Evolutionary conservation across 2,329 filamentous ascomycete genomes (phyloP).

Genomic region (Xenoacremonium recifei): DNA sequence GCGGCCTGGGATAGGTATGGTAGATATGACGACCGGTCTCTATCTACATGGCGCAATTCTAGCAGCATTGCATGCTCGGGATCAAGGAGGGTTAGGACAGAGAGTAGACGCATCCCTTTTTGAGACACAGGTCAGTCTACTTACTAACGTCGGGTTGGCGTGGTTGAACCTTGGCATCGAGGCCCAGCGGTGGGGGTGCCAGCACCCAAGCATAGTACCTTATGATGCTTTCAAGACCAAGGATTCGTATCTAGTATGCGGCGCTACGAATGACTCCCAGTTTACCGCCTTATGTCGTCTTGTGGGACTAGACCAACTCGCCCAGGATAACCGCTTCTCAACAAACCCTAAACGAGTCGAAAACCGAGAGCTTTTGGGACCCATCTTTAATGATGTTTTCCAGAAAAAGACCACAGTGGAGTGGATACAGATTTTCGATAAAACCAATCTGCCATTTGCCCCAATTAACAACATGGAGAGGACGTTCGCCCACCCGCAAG

Average conservation of each 20-base stretch:
- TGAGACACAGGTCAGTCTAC: slow-evolving; percentile 40
- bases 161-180: slow-evolving; percentile 38
- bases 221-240: slow-evolving; percentile 43
- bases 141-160: slow-evolving; percentile 40
- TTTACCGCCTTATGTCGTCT: slow-evolving; percentile 28
- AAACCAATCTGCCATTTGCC: slow-evolving; percentile 43
- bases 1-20: slow-evolving; percentile 40
- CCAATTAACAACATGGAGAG: slow-evolving; percentile 44
- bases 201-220: slow-evolving; percentile 45
- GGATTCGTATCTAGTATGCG: slow-evolving; percentile 29
- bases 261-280: slow-evolving; percentile 35
- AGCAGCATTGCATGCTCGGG: slow-evolving; percentile 37
- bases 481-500: slow-evolving; percentile 44
- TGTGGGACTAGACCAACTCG: slow-evolving; percentile 22
- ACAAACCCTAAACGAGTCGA: slow-evolving; percentile 33
- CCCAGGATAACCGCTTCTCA: slow-evolving; percentile 26
- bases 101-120: slow-evolving; percentile 44
- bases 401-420: slow-evolving; percentile 35
- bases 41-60: slow-evolving; percentile 45
- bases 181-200: slow-evolving; percentile 42
- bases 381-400: slow-evolving; percentile 34
- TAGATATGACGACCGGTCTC: slow-evolving; percentile 43
- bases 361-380: slow-evolving; percentile 35
- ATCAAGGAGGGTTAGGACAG: slow-evolving; percentile 38
- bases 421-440: slow-evolving; percentile 39